phyloP scores from a whole-genome alignment of 805 yeast species.

The Yarrowia osloensis region DNA sequence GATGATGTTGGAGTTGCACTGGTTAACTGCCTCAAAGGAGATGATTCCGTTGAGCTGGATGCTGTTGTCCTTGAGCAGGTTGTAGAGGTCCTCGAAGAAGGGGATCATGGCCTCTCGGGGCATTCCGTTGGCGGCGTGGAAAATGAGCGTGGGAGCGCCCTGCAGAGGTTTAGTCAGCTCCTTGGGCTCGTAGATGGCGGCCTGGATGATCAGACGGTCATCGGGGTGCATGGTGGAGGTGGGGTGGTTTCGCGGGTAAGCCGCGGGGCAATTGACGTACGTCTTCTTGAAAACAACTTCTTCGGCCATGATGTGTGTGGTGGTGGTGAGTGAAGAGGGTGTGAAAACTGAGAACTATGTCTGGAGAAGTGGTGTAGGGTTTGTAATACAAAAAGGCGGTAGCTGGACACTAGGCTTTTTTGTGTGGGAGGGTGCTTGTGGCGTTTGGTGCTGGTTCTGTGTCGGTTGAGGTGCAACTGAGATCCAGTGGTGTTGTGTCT shows the following conservation, averaged over 20 bases:
- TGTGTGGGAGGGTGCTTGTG: too few species aligned
- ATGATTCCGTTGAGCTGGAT: constrained; percentile 30
- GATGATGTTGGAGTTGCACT: constrained; percentile 34
- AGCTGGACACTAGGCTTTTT: too few species aligned
- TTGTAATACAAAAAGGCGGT: too few species aligned
- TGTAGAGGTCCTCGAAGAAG: constrained; percentile 17
- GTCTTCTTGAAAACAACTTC: constrained; percentile 25
- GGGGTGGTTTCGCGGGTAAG: constrained; percentile 27
- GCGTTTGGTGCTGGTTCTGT: too few species aligned
- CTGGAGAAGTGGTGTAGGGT: too few species aligned
- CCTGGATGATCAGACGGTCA: constrained; percentile 15
- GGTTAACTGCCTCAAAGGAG: constrained; percentile 33
- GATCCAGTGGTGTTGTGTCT: neutral
- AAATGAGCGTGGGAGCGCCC: constrained; percentile 24
- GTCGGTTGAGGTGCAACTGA: neutral
- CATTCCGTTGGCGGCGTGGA: constrained; percentile 26
- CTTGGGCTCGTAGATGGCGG: constrained; percentile 25
- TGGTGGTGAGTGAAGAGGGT: neutral
- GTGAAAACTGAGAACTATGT: neutral
- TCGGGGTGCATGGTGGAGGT: constrained; percentile 26
- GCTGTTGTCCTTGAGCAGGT: constrained; percentile 5
- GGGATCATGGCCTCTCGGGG: constrained; percentile 13
- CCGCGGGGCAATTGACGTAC: constrained; percentile 28
- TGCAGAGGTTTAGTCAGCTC: constrained; percentile 15
- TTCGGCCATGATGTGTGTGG: neutral